Percentiles rank a stretch among this genome's conserved stretches.
Conservation (phyloP, 495 filamentous ascomycete species). For the Rostrohypoxylon terebratum region DNA sequence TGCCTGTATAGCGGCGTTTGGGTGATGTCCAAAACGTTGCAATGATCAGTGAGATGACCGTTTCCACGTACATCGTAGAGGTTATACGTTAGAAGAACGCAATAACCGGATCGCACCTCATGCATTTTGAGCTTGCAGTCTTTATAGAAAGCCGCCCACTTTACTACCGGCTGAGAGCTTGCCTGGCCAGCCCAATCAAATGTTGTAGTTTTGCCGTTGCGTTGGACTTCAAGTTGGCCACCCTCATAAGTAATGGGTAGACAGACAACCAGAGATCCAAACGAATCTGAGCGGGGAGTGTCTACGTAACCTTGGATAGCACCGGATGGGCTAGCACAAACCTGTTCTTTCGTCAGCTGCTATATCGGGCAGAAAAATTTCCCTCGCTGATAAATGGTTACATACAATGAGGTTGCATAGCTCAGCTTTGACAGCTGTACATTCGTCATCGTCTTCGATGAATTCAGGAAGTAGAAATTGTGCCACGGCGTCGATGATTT, state of each 20-base stretch:
- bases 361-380: background rate
- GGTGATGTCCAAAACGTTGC: background rate
- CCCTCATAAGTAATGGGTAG: conserved; percentile 54
- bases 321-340: conserved; percentile 64
- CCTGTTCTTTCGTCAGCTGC: background rate
- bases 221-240: conserved; percentile 49
- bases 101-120: conserved; percentile 62
- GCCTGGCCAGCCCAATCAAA: conserved; percentile 58
- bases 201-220: conserved; percentile 47
- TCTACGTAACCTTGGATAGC: conserved; percentile 67
- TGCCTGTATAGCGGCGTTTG: background rate
- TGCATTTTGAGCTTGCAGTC: conserved; percentile 72
- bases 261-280: conserved; percentile 68
- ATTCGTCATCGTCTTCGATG: background rate
- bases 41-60: background rate
- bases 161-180: conserved; percentile 42
- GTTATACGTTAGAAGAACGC: conserved; percentile 71
- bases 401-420: background rate
- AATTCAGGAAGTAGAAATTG: background rate
- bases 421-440: background rate
- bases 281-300: conserved; percentile 60
- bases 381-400: background rate
- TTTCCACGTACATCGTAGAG: conserved; percentile 51
- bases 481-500: background rate
- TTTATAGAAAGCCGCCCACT: conserved; percentile 72